phyloP scores from a whole-genome alignment of 495 filamentous ascomycete species.

The Lasiosphaeria ovina region DNA sequence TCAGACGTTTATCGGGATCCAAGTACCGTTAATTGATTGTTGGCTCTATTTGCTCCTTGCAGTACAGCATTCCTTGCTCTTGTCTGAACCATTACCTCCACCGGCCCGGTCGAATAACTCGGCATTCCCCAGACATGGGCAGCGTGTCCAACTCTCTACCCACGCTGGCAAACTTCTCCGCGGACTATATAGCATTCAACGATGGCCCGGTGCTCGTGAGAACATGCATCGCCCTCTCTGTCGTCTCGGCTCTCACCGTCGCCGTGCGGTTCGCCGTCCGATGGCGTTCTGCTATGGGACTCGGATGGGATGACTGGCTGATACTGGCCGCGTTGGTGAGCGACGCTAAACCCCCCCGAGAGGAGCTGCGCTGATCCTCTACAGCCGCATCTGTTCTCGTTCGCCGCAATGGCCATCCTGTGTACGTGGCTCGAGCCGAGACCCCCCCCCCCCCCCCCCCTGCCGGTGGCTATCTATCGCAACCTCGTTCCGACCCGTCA shows the following conservation, averaged over 20 bases:
- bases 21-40: no score
- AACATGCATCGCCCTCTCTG: neutral
- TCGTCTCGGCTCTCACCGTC: neutral
- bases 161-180: neutral
- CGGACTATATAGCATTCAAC: neutral
- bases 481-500: neutral
- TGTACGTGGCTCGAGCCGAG: neutral
- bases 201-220: neutral
- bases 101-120: neutral
- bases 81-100: neutral
- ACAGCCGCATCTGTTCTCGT: conserved; percentile 1
- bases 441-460: no score
- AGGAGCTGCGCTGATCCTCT: neutral
- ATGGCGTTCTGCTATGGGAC: neutral
- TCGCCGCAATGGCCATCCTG: neutral
- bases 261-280: neutral
- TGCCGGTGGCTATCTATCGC: no score
- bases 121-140: neutral
- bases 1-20: no score
- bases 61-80: no score
- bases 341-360: neutral
- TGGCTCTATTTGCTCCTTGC: no score
- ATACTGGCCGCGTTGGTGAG: neutral
- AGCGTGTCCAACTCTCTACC: neutral
- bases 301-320: conserved; percentile 1